Base-by-base conservation (phyloP, 805 yeast genomes). In the Nakazawaea wyomingensis region DNA sequence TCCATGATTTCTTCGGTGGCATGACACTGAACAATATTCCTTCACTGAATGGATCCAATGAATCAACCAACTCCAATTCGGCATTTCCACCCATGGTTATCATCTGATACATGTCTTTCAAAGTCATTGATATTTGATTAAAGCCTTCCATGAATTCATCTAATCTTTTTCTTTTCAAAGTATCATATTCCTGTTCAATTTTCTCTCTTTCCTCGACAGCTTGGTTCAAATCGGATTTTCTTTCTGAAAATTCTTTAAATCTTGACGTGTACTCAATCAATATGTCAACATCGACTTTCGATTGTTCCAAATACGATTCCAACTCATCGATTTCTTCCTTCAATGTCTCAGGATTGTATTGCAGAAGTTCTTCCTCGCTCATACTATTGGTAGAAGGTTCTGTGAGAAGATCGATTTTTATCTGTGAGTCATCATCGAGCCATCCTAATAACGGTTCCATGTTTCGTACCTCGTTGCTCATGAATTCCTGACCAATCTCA, bases 41-140 rank as follows among this genome's bases (percentile, higher is more conserved):
- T 64, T 93, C 99, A 1, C 96, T 80, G 56, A 93, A 93, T n/a
- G 99, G 99, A 63, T 93, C 98, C 57, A 91, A 73, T 48, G 95
- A 84, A 57, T 93, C 99, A 16, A 89, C 97, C 35, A 91, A 72
- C 60, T 93, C 99, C 28, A 93, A 71, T 60, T 93, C 99, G 0
- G 99, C 99, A 66, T 91, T 93, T 27, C 99, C 99, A 21, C 99
- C 99, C 95, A 91, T 89, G 1, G 99, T 93, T 48, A 93, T 93
- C 95, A 93, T 86, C 57, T 90, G 95, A 56, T 93, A 93, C 98
- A 93, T 90, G 54, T 88, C 96, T 60, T 91, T 93, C 50, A 93
- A 72, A 5, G 96, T 85, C 59, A 80, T 69, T 1, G 97, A 88
- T 22, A 93, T 93, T 17, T 80, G 72, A 50, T 81, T 77, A 66